Evolutionary conservation across 495 filamentous ascomycete genomes (phyloP), one percentile per base, ranked within the genome.

Genomic region (Lasiosphaeria miniovina): DNA sequence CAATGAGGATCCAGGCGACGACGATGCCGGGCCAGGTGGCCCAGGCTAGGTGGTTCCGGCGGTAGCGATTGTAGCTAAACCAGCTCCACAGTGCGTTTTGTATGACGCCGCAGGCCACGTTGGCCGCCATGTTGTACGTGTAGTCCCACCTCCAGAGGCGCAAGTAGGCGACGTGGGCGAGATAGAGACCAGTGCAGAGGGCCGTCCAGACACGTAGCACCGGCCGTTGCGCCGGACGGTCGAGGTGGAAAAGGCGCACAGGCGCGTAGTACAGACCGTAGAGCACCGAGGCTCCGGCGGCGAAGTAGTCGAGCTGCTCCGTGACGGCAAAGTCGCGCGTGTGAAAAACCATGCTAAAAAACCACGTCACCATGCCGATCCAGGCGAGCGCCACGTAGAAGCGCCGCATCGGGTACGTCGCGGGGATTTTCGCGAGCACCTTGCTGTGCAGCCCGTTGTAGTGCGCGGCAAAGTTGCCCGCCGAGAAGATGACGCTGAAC

Each of bases 241-340:
- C 93, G 58, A 96, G 79, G 36, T 92, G 82, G 70, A 93, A 90
- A 32, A 98, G 79, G 35, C 94, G 78, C 54, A 98, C 82, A 3
- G 86, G 84, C 1, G 90, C 82, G 55, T 91, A 90, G 71, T 91
- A 98, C 54, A 98, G 73, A 11, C 93, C 92, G 69, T 96, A 98
- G 50, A 98, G 75, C 33, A 98, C 91, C 61, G 80, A 89, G 34
- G 91, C 94, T 38, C 94, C 94, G 2, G 94, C 94, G 24, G 84
- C 95, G 71, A 96, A 96, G 72, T 98, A 98, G 73, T 98, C 94
- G 75, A 96, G 74, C 74, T 93, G 89, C 78, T 98, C 94, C 9
- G 94, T 98, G 9, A 88, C 59, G 15, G 73, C 66, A 69, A 96
- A 96, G 72, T 98, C 94, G 40, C 94, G 75, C 0, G 86, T 89